Base-by-base conservation (phyloP, 306 rosid genomes). In the Cucumis melo region DNA sequence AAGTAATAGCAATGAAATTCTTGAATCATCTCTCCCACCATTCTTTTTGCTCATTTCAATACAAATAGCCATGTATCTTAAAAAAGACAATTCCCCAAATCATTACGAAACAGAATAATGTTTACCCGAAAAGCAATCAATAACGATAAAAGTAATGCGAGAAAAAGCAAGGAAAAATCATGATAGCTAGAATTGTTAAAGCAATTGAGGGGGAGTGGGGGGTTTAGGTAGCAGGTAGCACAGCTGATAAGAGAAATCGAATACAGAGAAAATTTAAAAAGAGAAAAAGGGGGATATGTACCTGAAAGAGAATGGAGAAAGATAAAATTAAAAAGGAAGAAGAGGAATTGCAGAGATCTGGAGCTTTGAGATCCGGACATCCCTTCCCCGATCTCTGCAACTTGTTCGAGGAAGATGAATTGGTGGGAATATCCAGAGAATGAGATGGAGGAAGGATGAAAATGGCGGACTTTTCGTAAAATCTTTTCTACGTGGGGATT, bases 261-360 rank as follows among this genome's bases (percentile, higher is more conserved):
- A 71, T 13, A 24, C 21, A 71, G 75, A 71, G 55, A 71, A n/a
- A 51, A 46, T 24, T 44, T 14, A 42, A 38, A 15, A 54, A 29
- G 39, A n/a, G 19, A 79, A 79, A 34, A 79, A 27, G 60, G 20
- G 60, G 19, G 57, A 78, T 38, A 68, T 20, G 51, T 76, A 90
- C 92, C 96, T 24, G 85, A 76, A 66, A 75, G 48, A 80, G 80
- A 73, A 15, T 83, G 85, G 57, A 84, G 78, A 79, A 74, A 75
- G 83, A 86, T 79, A 78, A 80, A 80, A 32, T 3, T 32, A 74
- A 32, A 59, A 50, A 83, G 17, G 72, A 87, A 79, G 54, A 78
- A 21, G 36, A 75, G 71, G 83, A 77, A 54, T 73, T 77, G 88
- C 81, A 78, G 82, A 81, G 90, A 87, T 84, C 89, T 73, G 66